phyloP scores from a whole-genome alignment of 1,284 basidiomycete genomes.

The Puccinia coronata region DNA sequence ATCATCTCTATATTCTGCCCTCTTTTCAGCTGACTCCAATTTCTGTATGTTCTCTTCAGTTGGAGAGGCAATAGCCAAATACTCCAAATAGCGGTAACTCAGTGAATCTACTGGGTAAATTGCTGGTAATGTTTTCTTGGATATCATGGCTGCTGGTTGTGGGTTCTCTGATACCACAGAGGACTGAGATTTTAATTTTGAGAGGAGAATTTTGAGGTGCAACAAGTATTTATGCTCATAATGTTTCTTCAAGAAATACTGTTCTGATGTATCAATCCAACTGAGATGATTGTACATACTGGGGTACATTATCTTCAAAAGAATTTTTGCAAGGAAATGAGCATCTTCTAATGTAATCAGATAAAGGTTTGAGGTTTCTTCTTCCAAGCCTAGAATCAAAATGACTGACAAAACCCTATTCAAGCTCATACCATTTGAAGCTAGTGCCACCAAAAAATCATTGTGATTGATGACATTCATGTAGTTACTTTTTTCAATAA shows the following conservation, averaged over 20 bases:
- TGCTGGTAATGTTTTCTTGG: not conserved
- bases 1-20: not conserved
- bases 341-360: not conserved
- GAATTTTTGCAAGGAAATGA: not conserved
- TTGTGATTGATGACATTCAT: not conserved
- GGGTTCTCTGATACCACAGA: not conserved
- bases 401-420: not conserved
- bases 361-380: not conserved
- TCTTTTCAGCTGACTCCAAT: not conserved
- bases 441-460: not conserved
- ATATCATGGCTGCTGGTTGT: too few relatives aligned
- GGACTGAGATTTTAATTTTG: too few relatives aligned
- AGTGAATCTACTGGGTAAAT: too few relatives aligned
- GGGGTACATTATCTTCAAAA: not conserved
- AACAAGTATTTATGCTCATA: not conserved
- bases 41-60: not conserved
- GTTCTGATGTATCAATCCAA: slow-evolving; percentile 4
- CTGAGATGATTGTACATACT: not conserved
- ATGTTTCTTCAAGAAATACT: not conserved
- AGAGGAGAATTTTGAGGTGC: not conserved
- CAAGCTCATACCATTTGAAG: slow-evolving; percentile 1
- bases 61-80: too few relatives aligned
- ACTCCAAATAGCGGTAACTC: too few relatives aligned
- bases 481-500: slow-evolving; percentile 12
- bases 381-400: not conserved